Conservation (phyloP, 2,329 filamentous ascomycete species). For the Lithohypha guttulata region DNA sequence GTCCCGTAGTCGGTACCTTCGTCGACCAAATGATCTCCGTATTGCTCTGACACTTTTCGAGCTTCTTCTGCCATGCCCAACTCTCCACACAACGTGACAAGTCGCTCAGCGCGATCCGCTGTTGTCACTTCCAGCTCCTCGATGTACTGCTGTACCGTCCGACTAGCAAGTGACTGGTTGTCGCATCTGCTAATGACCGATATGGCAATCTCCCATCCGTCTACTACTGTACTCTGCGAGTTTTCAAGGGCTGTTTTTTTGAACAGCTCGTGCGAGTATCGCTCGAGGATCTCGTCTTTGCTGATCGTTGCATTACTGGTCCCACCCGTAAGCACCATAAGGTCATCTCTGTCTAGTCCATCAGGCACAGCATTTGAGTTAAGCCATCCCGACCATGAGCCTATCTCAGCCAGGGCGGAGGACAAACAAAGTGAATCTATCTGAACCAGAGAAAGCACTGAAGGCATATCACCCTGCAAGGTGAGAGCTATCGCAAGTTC, state of each 20-base stretch:
- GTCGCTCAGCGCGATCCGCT: slow-evolving; percentile 63
- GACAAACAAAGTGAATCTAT: slow-evolving; percentile 73
- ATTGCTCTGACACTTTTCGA: slow-evolving; percentile 73
- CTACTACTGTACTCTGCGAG: slow-evolving; percentile 34
- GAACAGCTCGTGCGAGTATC: slow-evolving; percentile 59
- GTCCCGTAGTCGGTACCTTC: slow-evolving; percentile 71
- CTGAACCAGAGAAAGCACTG: slow-evolving; percentile 61
- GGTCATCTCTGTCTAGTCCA: slow-evolving; percentile 72
- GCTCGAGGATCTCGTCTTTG: slow-evolving; percentile 67
- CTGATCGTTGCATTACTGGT: slow-evolving; percentile 53
- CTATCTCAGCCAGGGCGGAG: slow-evolving; percentile 70
- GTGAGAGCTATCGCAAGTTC: slow-evolving; percentile 74
- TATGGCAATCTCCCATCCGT: slow-evolving; percentile 86
- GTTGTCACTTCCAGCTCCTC: slow-evolving; percentile 62
- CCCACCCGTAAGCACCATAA: slow-evolving; percentile 68
- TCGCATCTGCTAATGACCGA: slow-evolving; percentile 74
- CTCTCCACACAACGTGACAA: slow-evolving; percentile 66
- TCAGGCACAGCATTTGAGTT: slow-evolving; percentile 40
- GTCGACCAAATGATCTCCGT: slow-evolving; percentile 65
- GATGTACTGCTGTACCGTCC: slow-evolving; percentile 63
- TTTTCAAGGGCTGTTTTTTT: slow-evolving; percentile 26
- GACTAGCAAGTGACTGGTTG: slow-evolving; percentile 57
- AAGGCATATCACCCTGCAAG: slow-evolving; percentile 72
- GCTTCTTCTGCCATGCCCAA: slow-evolving; percentile 71
- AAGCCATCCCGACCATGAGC: slow-evolving; percentile 74